Conservation (phyloP, 106 monocot genomes). For the Dioscorea zingiberensis region DNA sequence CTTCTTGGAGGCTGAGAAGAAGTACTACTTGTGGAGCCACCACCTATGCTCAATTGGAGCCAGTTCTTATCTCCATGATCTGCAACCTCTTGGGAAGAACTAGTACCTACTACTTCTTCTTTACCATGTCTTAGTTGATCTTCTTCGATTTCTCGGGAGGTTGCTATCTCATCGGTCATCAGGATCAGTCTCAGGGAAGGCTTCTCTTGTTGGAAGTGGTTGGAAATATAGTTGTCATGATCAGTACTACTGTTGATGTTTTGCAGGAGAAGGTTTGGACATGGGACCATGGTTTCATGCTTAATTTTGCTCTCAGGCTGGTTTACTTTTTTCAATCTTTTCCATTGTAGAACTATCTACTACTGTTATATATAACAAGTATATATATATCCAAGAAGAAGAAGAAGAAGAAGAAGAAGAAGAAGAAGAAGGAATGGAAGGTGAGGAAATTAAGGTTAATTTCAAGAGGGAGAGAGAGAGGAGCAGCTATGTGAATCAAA, state of each 20-base stretch:
- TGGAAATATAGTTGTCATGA: slow-evolving; percentile 8
- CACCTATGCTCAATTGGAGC: slow-evolving; percentile 47
- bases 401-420: no score
- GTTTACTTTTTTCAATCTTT: no score
- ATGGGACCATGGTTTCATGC: slow-evolving; percentile 36
- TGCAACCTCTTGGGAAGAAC: slow-evolving; percentile 2
- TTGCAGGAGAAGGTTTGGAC: slow-evolving; percentile 28
- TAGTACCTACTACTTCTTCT: neutral
- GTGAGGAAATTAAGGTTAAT: no score
- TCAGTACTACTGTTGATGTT: slow-evolving; percentile 17
- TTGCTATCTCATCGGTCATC: slow-evolving; percentile 31
- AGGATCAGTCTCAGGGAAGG: neutral
- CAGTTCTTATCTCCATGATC: slow-evolving; percentile 5
- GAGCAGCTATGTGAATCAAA: no score
- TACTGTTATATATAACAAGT: no score
- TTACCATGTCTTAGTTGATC: slow-evolving; percentile 1
- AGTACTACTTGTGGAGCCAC: neutral
- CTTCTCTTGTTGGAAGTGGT: neutral
- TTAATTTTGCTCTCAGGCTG: neutral
- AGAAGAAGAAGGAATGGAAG: no score
- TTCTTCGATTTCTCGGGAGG: neutral
- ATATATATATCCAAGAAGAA: no score
- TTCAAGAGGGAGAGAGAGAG: no score
- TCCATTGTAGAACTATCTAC: no score
- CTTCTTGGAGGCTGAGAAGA: neutral